These are phyloP conservation scores for Candida saitoana DNA, from an alignment of 805 yeast species.

Conservation along the genomic window DNA sequence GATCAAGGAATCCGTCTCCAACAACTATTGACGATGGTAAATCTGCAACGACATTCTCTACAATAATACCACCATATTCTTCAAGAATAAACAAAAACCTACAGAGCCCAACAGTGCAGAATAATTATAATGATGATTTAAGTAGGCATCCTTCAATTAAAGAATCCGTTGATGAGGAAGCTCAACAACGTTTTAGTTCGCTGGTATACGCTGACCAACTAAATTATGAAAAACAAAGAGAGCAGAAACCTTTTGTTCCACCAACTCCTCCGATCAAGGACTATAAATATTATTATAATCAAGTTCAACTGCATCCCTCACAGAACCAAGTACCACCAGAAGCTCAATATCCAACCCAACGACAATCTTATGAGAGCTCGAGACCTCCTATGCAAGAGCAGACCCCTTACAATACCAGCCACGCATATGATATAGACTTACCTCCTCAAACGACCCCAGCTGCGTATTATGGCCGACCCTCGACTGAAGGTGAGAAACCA, in stretches of 20 bases:
- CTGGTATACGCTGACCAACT: neutral
- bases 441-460: slow-evolving; percentile 23
- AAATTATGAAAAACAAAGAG: slow-evolving; percentile 1
- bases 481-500: slow-evolving; percentile 1
- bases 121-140: neutral
- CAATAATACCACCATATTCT: slow-evolving; percentile 10
- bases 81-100: slow-evolving; percentile 5
- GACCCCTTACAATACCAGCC: slow-evolving; percentile 7
- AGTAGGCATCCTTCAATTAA: neutral
- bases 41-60: neutral
- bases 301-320: slow-evolving; percentile 1
- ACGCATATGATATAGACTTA: slow-evolving; percentile 15
- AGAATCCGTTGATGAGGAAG: neutral
- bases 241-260: slow-evolving; percentile 1
- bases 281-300: neutral
- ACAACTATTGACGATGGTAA: slow-evolving; percentile 14
- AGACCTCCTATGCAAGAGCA: neutral
- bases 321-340: slow-evolving; percentile 4
- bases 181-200: slow-evolving; percentile 5
- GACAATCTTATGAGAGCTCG: neutral
- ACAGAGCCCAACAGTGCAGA: neutral
- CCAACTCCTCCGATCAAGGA: slow-evolving; percentile 8
- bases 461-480: slow-evolving; percentile 9
- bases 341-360: neutral
- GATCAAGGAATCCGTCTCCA: slow-evolving; percentile 33